A percentile compares a stretch with the other conserved stretches of the same genome.
phyloP scores from a whole-genome alignment of 2,329 filamentous ascomycete species.

The Aspergillus sergii region DNA sequence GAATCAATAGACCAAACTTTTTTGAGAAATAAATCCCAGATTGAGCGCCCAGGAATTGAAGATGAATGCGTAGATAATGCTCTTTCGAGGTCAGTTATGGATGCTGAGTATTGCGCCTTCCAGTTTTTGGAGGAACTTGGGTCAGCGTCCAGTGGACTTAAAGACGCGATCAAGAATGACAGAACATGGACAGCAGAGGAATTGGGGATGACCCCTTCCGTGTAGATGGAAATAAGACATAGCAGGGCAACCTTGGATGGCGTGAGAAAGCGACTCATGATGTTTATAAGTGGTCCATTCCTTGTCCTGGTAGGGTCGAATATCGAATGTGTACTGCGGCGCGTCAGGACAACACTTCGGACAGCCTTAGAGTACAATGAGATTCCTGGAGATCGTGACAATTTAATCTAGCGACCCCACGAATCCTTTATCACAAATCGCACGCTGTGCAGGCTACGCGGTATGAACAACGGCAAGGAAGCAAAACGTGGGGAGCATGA shows the following conservation, averaged over 20 bases:
- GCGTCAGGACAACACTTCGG: background rate
- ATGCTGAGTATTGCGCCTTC: constrained; percentile 35
- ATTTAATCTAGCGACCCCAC: background rate
- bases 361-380: background rate
- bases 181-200: constrained; percentile 74
- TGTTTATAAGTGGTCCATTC: constrained; percentile 6
- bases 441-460: background rate
- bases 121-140: constrained; percentile 23
- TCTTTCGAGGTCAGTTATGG: constrained; percentile 52
- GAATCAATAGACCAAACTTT: constrained; percentile 84
- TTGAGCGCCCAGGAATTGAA: constrained; percentile 69
- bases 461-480: background rate
- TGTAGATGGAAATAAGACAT: constrained; percentile 79
- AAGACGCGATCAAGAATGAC: constrained; percentile 74
- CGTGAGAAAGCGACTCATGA: constrained; percentile 82
- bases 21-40: constrained; percentile 85
- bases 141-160: constrained; percentile 52
- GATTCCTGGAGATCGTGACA: background rate
- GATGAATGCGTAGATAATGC: constrained; percentile 50
- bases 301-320: no score
- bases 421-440: background rate
- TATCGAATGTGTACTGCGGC: no score
- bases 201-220: constrained; percentile 68
- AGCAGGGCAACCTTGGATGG: constrained; percentile 84
- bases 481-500: background rate